Evolutionary conservation across 768 basidiomycete genomes (phyloP).

Genomic region (Filobasidium floriforme): DNA sequence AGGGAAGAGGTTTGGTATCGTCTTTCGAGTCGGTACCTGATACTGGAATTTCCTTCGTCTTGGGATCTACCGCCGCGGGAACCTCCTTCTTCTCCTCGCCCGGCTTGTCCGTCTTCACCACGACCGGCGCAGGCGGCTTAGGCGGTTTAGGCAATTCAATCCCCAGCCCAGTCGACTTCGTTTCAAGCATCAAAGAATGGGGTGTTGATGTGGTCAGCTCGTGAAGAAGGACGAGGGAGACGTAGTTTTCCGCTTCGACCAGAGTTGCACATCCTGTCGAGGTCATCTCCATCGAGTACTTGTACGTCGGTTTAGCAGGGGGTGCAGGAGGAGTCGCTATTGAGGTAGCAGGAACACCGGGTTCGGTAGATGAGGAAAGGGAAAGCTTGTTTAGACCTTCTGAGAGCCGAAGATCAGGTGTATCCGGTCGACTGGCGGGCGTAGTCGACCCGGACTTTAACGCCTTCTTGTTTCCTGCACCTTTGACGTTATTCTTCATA

Average conservation of each 20-base stretch:
- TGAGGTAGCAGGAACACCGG: not conserved
- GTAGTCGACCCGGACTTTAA: not conserved
- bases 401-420: not conserved
- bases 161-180: constrained; percentile 8
- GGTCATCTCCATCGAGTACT: constrained; percentile 68
- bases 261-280: constrained; percentile 71
- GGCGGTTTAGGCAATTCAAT: constrained; percentile 2
- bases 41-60: not conserved
- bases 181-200: constrained; percentile 43
- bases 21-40: not conserved
- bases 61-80: not conserved
- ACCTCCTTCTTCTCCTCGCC: not conserved
- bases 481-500: constrained; percentile 1
- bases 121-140: not conserved
- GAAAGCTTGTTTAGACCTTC: not conserved
- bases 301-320: constrained; percentile 57
- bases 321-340: constrained; percentile 51
- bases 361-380: not conserved
- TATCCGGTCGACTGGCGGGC: not conserved
- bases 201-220: constrained; percentile 50
- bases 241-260: constrained; percentile 78
- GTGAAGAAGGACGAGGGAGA: constrained; percentile 77
- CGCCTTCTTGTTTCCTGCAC: constrained; percentile 9
- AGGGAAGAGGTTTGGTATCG: not conserved
- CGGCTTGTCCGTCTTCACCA: not conserved